Percentiles rank a stretch among this genome's conserved stretches.
Evolutionary conservation across 768 basidiomycete genomes (phyloP).

Genomic region (Lactarius indigo): DNA sequence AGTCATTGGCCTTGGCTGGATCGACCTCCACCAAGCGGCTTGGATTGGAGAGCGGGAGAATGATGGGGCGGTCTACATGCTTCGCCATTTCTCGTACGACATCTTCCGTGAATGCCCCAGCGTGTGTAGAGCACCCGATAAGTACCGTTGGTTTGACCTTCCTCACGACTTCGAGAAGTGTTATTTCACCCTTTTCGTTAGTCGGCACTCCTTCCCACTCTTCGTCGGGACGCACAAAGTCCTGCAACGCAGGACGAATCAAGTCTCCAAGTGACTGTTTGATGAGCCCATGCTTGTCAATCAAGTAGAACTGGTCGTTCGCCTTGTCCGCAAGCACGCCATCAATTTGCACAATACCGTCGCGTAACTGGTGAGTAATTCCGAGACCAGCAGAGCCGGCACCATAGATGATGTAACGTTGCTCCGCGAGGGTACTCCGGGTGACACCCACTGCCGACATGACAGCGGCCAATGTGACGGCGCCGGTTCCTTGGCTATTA

Average conservation of each 20-base stretch:
- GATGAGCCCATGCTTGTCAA: conserved; percentile 67
- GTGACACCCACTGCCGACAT: conserved; percentile 69
- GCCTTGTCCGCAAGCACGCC: conserved; percentile 52
- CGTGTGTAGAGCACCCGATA: conserved; percentile 79
- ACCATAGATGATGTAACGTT: conserved; percentile 76
- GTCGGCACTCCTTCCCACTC: conserved; percentile 47
- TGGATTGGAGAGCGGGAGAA: conserved; percentile 83
- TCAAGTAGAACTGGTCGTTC: conserved; percentile 62
- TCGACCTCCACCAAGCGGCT: conserved; percentile 71
- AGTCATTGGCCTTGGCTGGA: conserved; percentile 66
- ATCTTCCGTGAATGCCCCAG: conserved; percentile 75
- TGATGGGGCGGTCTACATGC: conserved; percentile 69
- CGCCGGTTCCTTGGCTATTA: conserved; percentile 68
- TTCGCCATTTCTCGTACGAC: conserved; percentile 66
- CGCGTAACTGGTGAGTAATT: conserved; percentile 70
- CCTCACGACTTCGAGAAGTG: conserved; percentile 66
- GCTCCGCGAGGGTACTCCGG: conserved; percentile 60
- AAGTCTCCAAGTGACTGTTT: conserved; percentile 45
- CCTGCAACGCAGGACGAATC: conserved; percentile 45
- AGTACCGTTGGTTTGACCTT: conserved; percentile 75
- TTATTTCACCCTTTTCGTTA: conserved; percentile 41
- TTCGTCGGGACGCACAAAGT: conserved; percentile 55
- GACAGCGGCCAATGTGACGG: conserved; percentile 66
- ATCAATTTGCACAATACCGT: conserved; percentile 63
- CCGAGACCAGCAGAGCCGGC: conserved; percentile 82